Conservation (phyloP, 495 filamentous ascomycete genomes). For the Aspergillus avenaceus region DNA sequence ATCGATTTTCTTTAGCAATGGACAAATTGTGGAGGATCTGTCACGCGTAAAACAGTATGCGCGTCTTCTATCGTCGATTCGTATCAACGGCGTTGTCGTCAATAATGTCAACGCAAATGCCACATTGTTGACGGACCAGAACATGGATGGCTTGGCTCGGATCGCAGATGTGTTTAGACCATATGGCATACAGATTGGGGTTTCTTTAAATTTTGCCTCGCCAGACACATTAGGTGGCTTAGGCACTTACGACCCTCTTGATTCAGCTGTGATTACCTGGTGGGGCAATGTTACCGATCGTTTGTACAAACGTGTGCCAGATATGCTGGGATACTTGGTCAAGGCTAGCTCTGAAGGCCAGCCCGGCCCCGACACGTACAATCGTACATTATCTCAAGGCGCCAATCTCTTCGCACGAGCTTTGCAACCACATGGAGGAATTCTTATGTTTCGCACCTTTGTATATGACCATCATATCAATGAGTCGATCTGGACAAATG, state of each 20-base stretch:
- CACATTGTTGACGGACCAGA: conserved; percentile 47
- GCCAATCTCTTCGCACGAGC: conserved; percentile 67
- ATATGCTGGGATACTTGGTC: conserved; percentile 65
- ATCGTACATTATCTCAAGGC: conserved; percentile 63
- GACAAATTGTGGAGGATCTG: conserved; percentile 50
- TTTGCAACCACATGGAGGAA: conserved; percentile 56
- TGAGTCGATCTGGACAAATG: conserved; percentile 57
- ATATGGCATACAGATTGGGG: conserved; percentile 61
- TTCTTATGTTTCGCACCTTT: conserved; percentile 71
- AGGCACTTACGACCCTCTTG: conserved; percentile 61
- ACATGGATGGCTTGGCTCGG: conserved; percentile 56
- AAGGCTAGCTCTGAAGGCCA: conserved; percentile 75
- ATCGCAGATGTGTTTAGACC: conserved; percentile 64
- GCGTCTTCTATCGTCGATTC: conserved; percentile 62
- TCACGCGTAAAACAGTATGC: conserved; percentile 59
- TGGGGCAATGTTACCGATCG: conserved; percentile 56
- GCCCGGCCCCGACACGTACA: conserved; percentile 65
- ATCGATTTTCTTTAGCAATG: conserved; percentile 65
- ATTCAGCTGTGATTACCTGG: conserved; percentile 53
- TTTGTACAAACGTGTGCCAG: conserved; percentile 58
- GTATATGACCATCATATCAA: conserved; percentile 61
- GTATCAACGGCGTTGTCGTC: conserved; percentile 61
- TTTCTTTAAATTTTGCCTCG: conserved; percentile 66
- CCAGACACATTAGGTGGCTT: conserved; percentile 55
- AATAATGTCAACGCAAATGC: conserved; percentile 74